Percentiles rank a stretch among this genome's conserved stretches.
Conservation (phyloP, 225 moss, liverwort and hornwort genomes). For the Pseudoscleropodium purum region DNA sequence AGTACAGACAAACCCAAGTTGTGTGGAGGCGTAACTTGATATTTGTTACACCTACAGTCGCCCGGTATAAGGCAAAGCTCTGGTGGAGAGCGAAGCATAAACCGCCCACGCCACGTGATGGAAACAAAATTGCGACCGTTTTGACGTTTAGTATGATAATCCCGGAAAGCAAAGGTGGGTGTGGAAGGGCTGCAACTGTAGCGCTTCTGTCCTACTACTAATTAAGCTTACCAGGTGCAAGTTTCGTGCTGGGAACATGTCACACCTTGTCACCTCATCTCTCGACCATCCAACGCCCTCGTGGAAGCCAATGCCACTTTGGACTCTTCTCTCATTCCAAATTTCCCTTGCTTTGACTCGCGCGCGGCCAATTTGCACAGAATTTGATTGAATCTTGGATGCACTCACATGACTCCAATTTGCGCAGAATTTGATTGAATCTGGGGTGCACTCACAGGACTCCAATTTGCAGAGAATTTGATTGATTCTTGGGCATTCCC, state of each 20-base stretch:
- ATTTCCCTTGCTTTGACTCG: background rate
- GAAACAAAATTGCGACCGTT: background rate
- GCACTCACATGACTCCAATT: too few species aligned
- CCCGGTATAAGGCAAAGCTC: background rate
- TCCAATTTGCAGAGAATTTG: too few species aligned
- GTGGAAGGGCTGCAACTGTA: background rate
- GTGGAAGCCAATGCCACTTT: background rate
- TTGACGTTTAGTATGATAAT: background rate
- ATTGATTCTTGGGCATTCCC: background rate
- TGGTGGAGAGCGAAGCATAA: background rate
- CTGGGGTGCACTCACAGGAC: background rate
- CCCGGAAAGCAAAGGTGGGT: background rate
- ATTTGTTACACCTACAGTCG: too few species aligned
- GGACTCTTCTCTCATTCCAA: background rate
- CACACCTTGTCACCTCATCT: background rate
- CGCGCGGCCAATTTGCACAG: too few species aligned
- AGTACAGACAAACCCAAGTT: background rate
- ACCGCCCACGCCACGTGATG: background rate
- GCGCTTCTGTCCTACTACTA: background rate
- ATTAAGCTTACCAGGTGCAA: background rate
- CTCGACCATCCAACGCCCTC: background rate
- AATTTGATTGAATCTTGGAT: too few species aligned
- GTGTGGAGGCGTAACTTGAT: background rate
- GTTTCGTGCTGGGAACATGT: background rate
- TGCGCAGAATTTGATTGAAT: background rate